phyloP scores from a whole-genome alignment of 164 flowering plant genomes.

The Dillenia suffruticosa region DNA sequence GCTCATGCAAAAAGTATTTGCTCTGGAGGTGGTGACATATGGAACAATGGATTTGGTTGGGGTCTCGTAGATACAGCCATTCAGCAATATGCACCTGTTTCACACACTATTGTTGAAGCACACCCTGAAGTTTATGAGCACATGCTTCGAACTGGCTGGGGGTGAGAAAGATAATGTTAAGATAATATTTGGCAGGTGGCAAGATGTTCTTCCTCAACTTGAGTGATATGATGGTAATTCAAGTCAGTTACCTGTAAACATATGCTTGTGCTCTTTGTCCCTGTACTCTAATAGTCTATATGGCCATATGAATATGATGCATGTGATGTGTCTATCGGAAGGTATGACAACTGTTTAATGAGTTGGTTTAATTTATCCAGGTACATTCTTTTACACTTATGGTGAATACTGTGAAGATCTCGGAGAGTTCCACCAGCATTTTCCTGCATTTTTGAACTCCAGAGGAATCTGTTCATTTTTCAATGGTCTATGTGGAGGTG shows the following conservation, averaged over 20 bases:
- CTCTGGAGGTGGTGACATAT: constrained; percentile 63
- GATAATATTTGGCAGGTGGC: constrained; percentile 95
- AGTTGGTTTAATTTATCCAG: constrained; percentile 30
- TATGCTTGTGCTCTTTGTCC: not conserved
- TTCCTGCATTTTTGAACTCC: constrained; percentile 75
- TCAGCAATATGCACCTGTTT: constrained; percentile 61
- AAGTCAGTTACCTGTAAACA: not conserved
- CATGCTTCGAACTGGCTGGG: constrained; percentile 84
- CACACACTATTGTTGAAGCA: constrained; percentile 88
- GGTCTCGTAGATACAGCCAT: constrained; percentile 95
- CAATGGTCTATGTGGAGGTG: constrained; percentile 95
- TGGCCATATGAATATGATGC: not conserved
- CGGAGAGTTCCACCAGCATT: constrained; percentile 89
- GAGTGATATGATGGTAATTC: constrained; percentile 81
- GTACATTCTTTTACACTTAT: constrained; percentile 94
- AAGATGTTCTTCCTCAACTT: constrained; percentile 83
- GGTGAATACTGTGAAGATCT: constrained; percentile 96
- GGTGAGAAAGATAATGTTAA: constrained; percentile 75
- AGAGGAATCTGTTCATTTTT: constrained; percentile 90
- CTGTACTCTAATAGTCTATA: not conserved
- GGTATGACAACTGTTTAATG: not conserved
- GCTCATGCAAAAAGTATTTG: constrained; percentile 94
- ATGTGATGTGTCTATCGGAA: not conserved
- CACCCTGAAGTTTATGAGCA: constrained; percentile 88
- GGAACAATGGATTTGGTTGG: constrained; percentile 97